Evolutionary conservation across 2,329 filamentous ascomycete genomes (phyloP), one percentile per base, ranked within the genome.

Genomic region (Paraphaeosphaeria minitans): DNA sequence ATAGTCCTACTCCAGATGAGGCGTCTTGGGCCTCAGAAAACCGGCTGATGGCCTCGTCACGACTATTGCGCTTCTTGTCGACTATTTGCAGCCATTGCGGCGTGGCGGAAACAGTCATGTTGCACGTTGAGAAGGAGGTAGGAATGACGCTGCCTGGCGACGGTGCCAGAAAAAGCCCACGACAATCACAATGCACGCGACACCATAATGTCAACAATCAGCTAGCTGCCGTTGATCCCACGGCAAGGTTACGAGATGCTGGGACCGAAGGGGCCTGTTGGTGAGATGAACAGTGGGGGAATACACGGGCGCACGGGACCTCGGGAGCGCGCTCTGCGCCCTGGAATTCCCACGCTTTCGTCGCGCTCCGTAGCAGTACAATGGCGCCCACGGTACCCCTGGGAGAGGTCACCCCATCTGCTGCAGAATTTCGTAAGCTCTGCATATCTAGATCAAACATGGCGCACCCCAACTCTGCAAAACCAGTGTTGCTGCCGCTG

Each of bases 51-150:
- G 67, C 63, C 29, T 69, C 57, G 48, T 73, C 66, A 35, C 71
- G 71, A 49, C 61, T 41, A 16, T 58, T 56, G 43, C 67, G 67
- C 59, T 75, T 75, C 55, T 62, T 53, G 19, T 42, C 56, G 50
- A 61, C 70, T 14, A 58, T 70, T 41, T 70, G 70, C 35, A 64
- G 62, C 74, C 74, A 75, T 48, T 62, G 64, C 10, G 69, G 67
- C 16, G 45, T 37, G 27, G 59, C 54, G 5, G 57, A 27, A 35
- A 55, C 35, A 37, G 63, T 57, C 67, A 71, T 70, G 45, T 33
- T 48, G 60, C 53, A 8, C 49, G 56, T 33, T 51, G 46, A 45
- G 33, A 13, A 48, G 45, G 39, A 29, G 21, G 29, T 19, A 53
- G 19, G 29, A 37, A 31, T 12, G 6, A 45, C 24, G 31, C 41